Base-by-base conservation (phyloP, 176 grass and related monocot species). In the Oryza meridionalis region DNA sequence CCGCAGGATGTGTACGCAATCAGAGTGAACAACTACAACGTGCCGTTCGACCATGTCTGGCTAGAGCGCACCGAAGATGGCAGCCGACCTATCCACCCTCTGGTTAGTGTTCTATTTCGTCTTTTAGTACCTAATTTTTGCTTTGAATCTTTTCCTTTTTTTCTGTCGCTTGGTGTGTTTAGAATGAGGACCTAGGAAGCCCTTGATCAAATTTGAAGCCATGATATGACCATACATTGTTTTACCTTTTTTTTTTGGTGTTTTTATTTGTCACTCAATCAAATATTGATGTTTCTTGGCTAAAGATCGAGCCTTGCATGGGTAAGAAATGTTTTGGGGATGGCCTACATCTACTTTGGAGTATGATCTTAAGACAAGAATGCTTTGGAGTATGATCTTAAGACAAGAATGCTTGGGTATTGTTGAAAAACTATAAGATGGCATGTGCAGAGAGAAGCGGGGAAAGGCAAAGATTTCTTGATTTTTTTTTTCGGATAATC, bases 11-110 rank as follows among this genome's bases (percentile, higher is more conserved):
- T 88, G 66, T 98, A 95, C 88, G 80, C 81, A 5, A 94, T 98
- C 72, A 82, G 73, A 16, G 96, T 94, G 59, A 90, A 98, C 77
- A 98, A 98, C 86, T 84, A 71, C 37, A 94, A 94, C 55, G 15
- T 64, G 8, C 96, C 96, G 3, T 98, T 98, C 80, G 67, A 94
- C 40, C 96, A 98, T 87, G 91, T 98, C 49, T 98, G 96, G 93
- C 87, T 98, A 5, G 93, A 94, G 66, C 86, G 74, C 67, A 92
- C 74, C 69, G 68, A 87, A 3, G 96, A 98, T 70, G 93, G 89
- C 53, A 84, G 77, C 43, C 40, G 88, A 2, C 80, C 72, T 71
- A 80, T 95, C 69, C 96, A 98, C 90, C 96, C 96, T 44, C 69
- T 95, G 93, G 96, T 95, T 76, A 79, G 81, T 77, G 59, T 70